A percentile compares a stretch with the other conserved stretches of the same genome.
Conservation (phyloP, 2,329 filamentous ascomycete genomes). For the Apiospora koreana region DNA sequence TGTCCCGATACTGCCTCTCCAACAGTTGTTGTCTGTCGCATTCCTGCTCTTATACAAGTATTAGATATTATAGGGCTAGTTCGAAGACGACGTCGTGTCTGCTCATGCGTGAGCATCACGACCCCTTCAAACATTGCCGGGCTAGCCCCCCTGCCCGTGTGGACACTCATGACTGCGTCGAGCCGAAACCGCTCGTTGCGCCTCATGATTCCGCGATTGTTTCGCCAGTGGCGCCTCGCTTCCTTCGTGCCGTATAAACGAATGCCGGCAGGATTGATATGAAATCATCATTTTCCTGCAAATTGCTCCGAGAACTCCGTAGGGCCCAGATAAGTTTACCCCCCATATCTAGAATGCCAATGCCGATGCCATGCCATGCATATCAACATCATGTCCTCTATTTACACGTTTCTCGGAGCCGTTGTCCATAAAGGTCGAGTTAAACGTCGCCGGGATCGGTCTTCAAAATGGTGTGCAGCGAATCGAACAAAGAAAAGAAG, state of each 20-base stretch:
- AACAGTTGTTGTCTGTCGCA: constrained; percentile 20
- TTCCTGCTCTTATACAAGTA: constrained; percentile 38
- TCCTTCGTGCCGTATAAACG: constrained; percentile 41
- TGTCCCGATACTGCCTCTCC: not conserved
- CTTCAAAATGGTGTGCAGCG: constrained; percentile 29
- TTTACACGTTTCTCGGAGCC: constrained; percentile 45
- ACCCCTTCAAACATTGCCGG: constrained; percentile 16
- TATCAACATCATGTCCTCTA: constrained; percentile 52
- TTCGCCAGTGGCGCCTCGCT: constrained; percentile 9
- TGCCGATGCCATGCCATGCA: constrained; percentile 50
- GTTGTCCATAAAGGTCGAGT: constrained; percentile 32
- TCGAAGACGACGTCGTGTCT: constrained; percentile 13
- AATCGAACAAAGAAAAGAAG: constrained; percentile 28
- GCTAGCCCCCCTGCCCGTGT: constrained; percentile 2
- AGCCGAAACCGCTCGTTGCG: not conserved
- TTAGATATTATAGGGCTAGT: constrained; percentile 44
- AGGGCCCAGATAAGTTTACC: constrained; percentile 39
- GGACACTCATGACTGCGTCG: not conserved
- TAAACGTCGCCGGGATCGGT: constrained; percentile 28
- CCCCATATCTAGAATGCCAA: constrained; percentile 49
- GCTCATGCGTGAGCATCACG: constrained; percentile 14
- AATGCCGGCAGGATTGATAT: constrained; percentile 42
- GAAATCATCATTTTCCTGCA: constrained; percentile 35
- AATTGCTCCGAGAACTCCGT: constrained; percentile 49
- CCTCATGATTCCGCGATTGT: not conserved